Evolutionary conservation across 345 rosid species (phyloP).

Genomic region (Hirschfeldia incana): DNA sequence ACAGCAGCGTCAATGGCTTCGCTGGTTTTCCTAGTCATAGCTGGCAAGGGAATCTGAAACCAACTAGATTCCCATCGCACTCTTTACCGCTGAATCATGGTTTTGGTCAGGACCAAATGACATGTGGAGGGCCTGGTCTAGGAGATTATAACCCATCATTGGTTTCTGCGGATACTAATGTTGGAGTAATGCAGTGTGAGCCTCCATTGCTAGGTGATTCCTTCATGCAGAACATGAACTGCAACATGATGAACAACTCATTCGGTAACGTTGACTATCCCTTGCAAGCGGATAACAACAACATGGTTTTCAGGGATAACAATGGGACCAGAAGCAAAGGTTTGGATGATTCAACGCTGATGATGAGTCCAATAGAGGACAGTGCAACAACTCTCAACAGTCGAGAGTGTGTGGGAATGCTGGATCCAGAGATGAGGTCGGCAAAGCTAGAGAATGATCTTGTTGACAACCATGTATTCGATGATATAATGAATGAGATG

Average conservation of each 20-base stretch:
- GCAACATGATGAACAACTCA: constrained; percentile 34
- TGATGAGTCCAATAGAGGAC: constrained; percentile 40
- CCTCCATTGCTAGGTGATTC: constrained; percentile 42
- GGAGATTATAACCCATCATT: constrained; percentile 49
- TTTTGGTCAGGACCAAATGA: constrained; percentile 45
- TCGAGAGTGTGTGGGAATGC: constrained; percentile 26
- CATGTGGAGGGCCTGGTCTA: constrained; percentile 35
- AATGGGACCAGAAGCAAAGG: constrained; percentile 30
- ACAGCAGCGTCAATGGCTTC: constrained; percentile 42
- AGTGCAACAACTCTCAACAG: constrained; percentile 34
- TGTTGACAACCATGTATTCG: constrained; percentile 49
- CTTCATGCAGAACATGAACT: constrained; percentile 44
- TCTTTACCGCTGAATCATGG: constrained; percentile 46
- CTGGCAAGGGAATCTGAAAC: constrained; percentile 54
- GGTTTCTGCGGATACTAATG: constrained; percentile 41
- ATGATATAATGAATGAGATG: constrained; percentile 67
- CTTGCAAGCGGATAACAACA: constrained; percentile 8
- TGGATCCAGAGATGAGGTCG: constrained; percentile 45
- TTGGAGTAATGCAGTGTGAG: constrained; percentile 53
- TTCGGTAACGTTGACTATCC: constrained; percentile 43
- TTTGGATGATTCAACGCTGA: constrained; percentile 43
- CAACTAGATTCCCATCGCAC: constrained; percentile 52
- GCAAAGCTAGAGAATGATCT: constrained; percentile 50
- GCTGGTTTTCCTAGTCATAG: constrained; percentile 51
- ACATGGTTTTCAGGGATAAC: constrained; percentile 20